phyloP scores from a whole-genome alignment of 2,329 filamentous ascomycete species.

The Neonectria hederae region DNA sequence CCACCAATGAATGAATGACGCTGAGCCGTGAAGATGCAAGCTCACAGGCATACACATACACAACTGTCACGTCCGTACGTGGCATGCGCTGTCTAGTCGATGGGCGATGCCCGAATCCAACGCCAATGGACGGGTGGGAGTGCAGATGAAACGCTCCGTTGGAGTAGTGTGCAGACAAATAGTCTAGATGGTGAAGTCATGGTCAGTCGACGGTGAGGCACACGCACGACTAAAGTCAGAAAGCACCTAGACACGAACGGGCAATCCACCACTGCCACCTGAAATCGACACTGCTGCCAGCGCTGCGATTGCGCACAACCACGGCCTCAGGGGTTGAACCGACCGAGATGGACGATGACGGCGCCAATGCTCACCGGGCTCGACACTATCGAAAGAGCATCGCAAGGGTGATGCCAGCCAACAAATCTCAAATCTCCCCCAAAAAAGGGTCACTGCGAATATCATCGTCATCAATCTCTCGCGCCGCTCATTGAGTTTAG shows the following conservation, averaged over 20 bases:
- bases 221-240: no score
- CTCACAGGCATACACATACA: neutral
- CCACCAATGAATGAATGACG: neutral
- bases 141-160: conserved; percentile 36
- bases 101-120: no score
- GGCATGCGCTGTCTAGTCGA: neutral
- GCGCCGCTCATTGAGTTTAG: neutral
- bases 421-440: conserved; percentile 6
- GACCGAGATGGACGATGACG: conserved; percentile 25
- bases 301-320: neutral
- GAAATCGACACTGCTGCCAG: conserved; percentile 17
- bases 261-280: conserved; percentile 16
- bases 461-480: conserved; percentile 1
- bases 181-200: conserved; percentile 18
- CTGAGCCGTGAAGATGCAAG: neutral
- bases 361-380: conserved; percentile 30
- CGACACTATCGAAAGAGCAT: conserved; percentile 19
- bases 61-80: neutral
- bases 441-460: neutral
- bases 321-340: neutral
- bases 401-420: conserved; percentile 21
- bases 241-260: neutral
- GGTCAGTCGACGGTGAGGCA: conserved; percentile 19
- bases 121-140: conserved; percentile 13
- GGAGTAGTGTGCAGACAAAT: conserved; percentile 30